Evolutionary conservation across 1,284 basidiomycete species (phyloP), one percentile per base, ranked within the genome.

Genomic region (Afroboletus lepidellus): DNA sequence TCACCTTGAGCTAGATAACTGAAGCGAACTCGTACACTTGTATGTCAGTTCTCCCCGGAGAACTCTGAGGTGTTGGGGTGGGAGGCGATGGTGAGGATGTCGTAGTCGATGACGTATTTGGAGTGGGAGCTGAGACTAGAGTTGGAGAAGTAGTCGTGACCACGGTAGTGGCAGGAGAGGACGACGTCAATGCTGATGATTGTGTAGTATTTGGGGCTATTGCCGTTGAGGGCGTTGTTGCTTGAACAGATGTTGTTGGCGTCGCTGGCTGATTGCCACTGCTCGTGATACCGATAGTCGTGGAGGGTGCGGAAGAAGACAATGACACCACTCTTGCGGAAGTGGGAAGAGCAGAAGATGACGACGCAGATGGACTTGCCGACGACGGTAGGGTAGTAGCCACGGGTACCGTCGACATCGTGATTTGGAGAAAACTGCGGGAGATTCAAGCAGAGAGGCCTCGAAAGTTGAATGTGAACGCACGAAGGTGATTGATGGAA

Each of bases 21-120:
- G 42, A 57, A 49, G 43, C 42, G 51, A 56, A 60, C 48, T 59
- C 58, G 16, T 57, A 67, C 66, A 60, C 36, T 56, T 57, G 62
- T 21, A 63, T 45, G 33, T 60, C 54, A 25, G 55, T 45, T 46
- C 34, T 53, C 41, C 48, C 50, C 21, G 60, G 41, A 42, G 60
- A 36, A 21, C 18, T 54, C 29, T 60, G 57, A 36, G 62, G 51
- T 29, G 64, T 38, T 12, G 57, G 38, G 42, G 51, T 50, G n/a
- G 62, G 51, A 41, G 63, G 41, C 2, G 51, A 36, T 20, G 58
- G 18, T 23, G 60, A 59, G 18, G 59, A 54, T 15, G 61, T 23
- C 30, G 52, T 46, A 15, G 55, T 42, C 20, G 38, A 51, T 37
- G 55, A 46, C 16, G 44, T 15, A 52, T 55, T 32, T 30, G 44